Conservation (phyloP, 495 filamentous ascomycete genomes). For the Astrocystis sublimbata region DNA sequence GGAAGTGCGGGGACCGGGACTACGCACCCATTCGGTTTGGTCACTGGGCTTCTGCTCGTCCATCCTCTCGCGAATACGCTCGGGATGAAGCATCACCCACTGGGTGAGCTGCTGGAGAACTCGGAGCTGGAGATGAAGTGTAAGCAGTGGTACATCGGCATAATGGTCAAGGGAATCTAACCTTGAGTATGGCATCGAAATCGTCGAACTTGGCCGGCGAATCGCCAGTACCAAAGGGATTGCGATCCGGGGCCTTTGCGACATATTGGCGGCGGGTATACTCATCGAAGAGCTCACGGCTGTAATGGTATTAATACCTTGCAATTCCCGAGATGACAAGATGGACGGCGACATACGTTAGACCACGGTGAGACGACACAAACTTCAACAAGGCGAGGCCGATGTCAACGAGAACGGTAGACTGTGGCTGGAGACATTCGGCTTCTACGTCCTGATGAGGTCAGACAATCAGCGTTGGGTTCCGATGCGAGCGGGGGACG, state of each 20-base stretch:
- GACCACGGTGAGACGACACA: conserved; percentile 88
- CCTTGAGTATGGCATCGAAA: conserved; percentile 81
- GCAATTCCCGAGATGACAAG: not conserved
- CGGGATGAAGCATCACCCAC: conserved; percentile 84
- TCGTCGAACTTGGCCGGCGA: conserved; percentile 69
- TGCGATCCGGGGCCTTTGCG: conserved; percentile 73
- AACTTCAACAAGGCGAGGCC: conserved; percentile 88
- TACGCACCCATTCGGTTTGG: conserved; percentile 78
- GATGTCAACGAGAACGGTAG: conserved; percentile 73
- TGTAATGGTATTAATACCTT: conserved; percentile 38
- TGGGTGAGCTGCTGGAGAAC: conserved; percentile 88
- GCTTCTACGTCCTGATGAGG: conserved; percentile 75
- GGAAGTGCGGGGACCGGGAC: not conserved
- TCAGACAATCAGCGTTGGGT: conserved; percentile 23
- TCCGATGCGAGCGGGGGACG: conserved; percentile 5
- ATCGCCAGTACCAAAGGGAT: conserved; percentile 86
- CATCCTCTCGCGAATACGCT: conserved; percentile 84
- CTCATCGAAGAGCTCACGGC: conserved; percentile 88
- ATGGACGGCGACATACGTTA: conserved; percentile 64
- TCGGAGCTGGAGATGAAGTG: conserved; percentile 54
- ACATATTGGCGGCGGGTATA: conserved; percentile 89
- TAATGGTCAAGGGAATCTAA: conserved; percentile 25
- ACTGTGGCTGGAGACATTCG: conserved; percentile 80
- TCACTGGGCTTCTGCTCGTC: conserved; percentile 78
- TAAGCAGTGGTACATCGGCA: conserved; percentile 14